Evolutionary conservation across 2,329 filamentous ascomycete genomes (phyloP), one percentile per base, ranked within the genome.

Genomic region (Diplodia sapinea): DNA sequence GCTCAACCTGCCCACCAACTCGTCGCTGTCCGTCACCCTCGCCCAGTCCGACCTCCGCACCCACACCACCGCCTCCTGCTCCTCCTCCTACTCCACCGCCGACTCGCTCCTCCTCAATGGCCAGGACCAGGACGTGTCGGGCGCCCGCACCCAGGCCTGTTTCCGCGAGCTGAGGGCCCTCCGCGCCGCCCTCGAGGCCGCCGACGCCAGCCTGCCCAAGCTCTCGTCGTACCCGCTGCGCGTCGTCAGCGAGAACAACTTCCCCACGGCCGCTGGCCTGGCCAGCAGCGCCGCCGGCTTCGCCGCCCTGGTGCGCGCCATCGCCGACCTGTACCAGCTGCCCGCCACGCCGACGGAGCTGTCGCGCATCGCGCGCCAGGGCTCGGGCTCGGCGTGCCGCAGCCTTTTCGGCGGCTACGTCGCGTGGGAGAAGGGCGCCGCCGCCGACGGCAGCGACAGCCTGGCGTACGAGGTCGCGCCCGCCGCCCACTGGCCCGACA

Each of bases 211-310:
- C 26, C 86, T 97, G n/a, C 93, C 94, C 52, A 92, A 91, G 79
- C 88, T 99, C 68, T 91, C 93, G 12, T 78, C 84, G 63, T 84
- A 91, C 74, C 88, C 91, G 40, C 88, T 99, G 70, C 91, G 90
- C 73, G 90, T 99, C 72, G 93, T 97, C 67, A 95, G 92, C 68
- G 91, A 95, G 83, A 99, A 99, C 86, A 99, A 99, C 86, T 99
- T 99, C 86, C 95, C 95, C 70, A 99, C 95, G 2, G 95, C 95
- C 31, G 95, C 95, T 4, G 95, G 95, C 7, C 88, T 99, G 33
- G 87, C 87, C 50, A 85, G 83, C 72, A 84, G 83, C 26, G 87
- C 87, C n/a, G 87, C 87, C n/a, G 88, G 87, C 29, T 88, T 89
- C 72, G 88, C 87, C 43, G 87, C 88, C 13, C 81, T 89, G 0